Conservation (phyloP, 2,329 filamentous ascomycete species). For the Waltergamsia citrina region DNA sequence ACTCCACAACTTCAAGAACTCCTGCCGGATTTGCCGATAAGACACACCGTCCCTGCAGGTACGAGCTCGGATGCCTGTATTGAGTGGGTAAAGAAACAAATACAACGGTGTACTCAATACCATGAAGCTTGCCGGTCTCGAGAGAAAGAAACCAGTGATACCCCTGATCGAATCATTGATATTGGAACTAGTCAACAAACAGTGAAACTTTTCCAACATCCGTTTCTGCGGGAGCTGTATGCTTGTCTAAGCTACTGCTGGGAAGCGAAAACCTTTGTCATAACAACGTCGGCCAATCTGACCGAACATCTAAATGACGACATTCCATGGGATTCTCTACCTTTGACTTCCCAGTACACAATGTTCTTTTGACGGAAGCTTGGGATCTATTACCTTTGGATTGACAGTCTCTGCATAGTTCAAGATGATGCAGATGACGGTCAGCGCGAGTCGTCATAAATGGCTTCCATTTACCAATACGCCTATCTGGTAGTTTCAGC, state of each 20-base stretch:
- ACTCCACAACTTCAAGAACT: not conserved
- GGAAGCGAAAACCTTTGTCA: not conserved
- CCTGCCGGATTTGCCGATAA: not conserved
- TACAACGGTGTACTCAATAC: not conserved
- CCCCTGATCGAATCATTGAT: slow-evolving; percentile 1
- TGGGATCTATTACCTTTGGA: slow-evolving; percentile 2
- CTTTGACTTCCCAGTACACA: slow-evolving; percentile 3
- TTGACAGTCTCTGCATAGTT: slow-evolving; percentile 2
- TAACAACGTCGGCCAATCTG: not conserved
- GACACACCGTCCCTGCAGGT: not conserved
- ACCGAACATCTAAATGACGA: not conserved
- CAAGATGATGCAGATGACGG: slow-evolving; percentile 1
- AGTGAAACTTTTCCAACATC: not conserved
- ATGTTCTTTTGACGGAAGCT: not conserved
- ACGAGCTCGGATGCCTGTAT: not conserved
- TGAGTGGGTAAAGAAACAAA: not conserved
- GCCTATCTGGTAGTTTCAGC: not conserved
- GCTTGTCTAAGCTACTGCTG: slow-evolving; percentile 4
- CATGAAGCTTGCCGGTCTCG: not conserved
- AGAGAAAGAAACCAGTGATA: not conserved
- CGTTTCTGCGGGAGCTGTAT: not conserved
- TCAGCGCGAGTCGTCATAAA: not conserved
- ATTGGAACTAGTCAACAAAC: not conserved
- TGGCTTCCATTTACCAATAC: slow-evolving; percentile 3
- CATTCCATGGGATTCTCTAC: slow-evolving; percentile 2